Base-by-base conservation (phyloP, 2,329 filamentous ascomycete species). In the Coniochaeta sp. region DNA sequence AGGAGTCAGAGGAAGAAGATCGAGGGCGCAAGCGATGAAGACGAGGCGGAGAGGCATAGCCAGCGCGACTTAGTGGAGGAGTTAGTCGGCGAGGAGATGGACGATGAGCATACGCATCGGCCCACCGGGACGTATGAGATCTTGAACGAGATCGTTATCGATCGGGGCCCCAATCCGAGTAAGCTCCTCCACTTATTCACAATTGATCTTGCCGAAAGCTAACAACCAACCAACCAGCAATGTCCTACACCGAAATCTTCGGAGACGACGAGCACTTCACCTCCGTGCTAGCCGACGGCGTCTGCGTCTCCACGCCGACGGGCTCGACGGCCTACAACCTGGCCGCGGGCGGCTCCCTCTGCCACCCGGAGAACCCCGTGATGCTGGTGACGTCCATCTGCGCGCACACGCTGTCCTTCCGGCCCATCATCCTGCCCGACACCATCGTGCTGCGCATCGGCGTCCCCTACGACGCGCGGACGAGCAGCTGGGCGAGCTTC, bases 191-290 rank as follows among this genome's bases (percentile, higher is more conserved):
- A 16, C 8, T 9, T 27, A 18, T 27, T n/a, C 28, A n/a, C n/a
- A 10, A 27, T 8, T 26, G 13, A n/a, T 27, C 49, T 53, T 48
- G 60, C 52, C n/a, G 6, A 3, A 30, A 18, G 24, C 26, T 48
- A 22, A 30, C 26, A 48, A 42, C 18, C 6, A 16, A n/a, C 22
- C n/a, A n/a, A n/a, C 24, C 49, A 91, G 87, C 91, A 51, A 92
- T 99, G 89, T 94, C 89, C 10, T 86, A 84, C 50, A 91, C 89
- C 18, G 92, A 97, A 65, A 79, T 97, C 24, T 96, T 96, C 65
- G 91, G 91, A 18, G 92, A 96, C 61, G 89, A 96, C 61, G 89
- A 95, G 67, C 91, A 96, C 68, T 94, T 96, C 67, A 96, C 94
- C 0, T 95, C 91, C 0, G 82, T 97, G 6, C 85, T 94, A 58